phyloP scores from a whole-genome alignment of 2,329 filamentous ascomycete species.

The Trichoderma oligosporum region DNA sequence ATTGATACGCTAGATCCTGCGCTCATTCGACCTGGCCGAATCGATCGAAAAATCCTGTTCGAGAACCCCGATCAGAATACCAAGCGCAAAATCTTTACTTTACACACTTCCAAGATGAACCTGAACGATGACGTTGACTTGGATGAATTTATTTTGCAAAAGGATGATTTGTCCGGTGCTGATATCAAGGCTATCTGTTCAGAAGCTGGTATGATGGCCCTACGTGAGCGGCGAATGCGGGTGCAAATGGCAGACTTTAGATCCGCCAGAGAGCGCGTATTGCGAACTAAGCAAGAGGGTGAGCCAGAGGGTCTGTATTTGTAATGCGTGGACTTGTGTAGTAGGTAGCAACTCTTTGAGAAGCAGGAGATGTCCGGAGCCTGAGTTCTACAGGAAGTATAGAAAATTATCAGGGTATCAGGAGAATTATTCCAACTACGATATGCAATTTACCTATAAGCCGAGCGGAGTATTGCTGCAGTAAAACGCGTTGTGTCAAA shows the following conservation, averaged over 20 bases:
- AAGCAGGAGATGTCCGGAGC: not conserved
- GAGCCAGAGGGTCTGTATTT: constrained; percentile 98
- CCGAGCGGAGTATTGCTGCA: not conserved
- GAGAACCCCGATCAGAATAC: constrained; percentile 76
- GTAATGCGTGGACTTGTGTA: constrained; percentile 51
- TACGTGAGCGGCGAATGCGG: constrained; percentile 92
- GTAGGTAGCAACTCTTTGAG: not conserved
- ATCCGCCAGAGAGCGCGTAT: constrained; percentile 83
- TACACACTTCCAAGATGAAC: constrained; percentile 99
- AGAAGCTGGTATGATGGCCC: constrained; percentile 88
- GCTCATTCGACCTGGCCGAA: constrained; percentile 92
- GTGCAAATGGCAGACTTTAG: constrained; percentile 99
- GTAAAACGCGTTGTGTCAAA: not conserved
- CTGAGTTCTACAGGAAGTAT: not conserved
- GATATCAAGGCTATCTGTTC: constrained; percentile 99
- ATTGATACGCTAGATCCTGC: constrained; percentile 96
- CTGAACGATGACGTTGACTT: constrained; percentile 95
- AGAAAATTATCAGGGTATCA: not conserved
- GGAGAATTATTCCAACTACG: not conserved
- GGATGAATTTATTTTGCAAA: constrained; percentile 97
- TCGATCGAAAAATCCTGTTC: constrained; percentile 91
- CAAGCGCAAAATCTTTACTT: constrained; percentile 93
- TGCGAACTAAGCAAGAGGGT: constrained; percentile 98
- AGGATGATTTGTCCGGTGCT: constrained; percentile 93
- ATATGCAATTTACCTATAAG: not conserved